Evolutionary conservation across 306 rosid species (phyloP).

Genomic region (Nissolia schottii): DNA sequence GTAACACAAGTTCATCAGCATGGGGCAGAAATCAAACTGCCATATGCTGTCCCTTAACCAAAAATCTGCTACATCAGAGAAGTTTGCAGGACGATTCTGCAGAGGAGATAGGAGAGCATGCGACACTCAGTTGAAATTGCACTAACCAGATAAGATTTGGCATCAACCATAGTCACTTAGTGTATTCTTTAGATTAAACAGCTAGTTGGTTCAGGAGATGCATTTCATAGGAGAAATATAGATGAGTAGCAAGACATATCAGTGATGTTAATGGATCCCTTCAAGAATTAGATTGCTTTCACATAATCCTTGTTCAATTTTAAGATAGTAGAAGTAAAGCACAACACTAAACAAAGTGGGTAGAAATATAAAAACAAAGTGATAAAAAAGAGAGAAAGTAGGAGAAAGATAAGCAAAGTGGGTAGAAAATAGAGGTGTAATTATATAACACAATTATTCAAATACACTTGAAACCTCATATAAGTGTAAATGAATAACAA

Average conservation of each 20-base stretch:
- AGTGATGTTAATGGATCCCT: background rate
- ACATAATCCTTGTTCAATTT: background rate
- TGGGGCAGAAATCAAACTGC: background rate
- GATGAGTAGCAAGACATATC: background rate
- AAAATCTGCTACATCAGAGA: background rate
- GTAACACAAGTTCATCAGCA: background rate
- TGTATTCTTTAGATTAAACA: background rate
- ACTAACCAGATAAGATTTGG: background rate
- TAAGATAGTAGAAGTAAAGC: background rate
- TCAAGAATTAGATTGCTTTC: background rate
- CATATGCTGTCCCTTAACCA: background rate
- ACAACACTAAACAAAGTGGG: background rate
- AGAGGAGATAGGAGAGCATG: background rate
- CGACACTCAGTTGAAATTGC: background rate
- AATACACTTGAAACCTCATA: background rate
- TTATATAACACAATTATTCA: background rate
- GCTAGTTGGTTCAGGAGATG: background rate
- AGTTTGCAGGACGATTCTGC: background rate
- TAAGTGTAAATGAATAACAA: background rate
- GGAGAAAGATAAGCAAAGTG: background rate
- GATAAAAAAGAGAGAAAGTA: background rate
- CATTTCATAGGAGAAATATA: background rate
- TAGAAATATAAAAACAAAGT: background rate
- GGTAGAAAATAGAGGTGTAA: background rate
- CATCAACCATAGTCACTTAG: background rate